Evolutionary conservation across 2,329 filamentous ascomycete genomes (phyloP).

Genomic region (Dactylellina sp.): DNA sequence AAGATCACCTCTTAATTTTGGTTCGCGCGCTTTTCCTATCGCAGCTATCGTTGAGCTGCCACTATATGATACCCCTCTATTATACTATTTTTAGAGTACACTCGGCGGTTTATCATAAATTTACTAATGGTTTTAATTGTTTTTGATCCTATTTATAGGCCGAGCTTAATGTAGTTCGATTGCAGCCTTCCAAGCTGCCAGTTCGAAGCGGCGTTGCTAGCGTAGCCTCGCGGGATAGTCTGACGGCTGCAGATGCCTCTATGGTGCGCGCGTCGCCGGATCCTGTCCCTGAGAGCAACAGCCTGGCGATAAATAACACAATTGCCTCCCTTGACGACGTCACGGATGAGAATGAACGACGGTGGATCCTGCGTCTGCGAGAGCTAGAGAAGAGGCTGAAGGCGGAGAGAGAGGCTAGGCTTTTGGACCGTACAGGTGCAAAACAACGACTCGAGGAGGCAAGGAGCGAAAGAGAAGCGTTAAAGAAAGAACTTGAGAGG

Average conservation of each 20-base stretch:
- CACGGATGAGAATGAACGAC: slow-evolving; percentile 70
- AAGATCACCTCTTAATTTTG: slow-evolving; percentile 62
- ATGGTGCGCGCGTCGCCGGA: slow-evolving; percentile 61
- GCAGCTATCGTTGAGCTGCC: slow-evolving; percentile 19
- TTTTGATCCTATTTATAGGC: slow-evolving; percentile 33
- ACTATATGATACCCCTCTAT: neutral
- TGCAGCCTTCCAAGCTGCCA: slow-evolving; percentile 53
- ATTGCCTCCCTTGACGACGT: slow-evolving; percentile 60
- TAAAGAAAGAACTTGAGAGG: slow-evolving; percentile 74
- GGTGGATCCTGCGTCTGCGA: slow-evolving; percentile 85
- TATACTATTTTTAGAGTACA: slow-evolving; percentile 20
- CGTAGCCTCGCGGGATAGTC: slow-evolving; percentile 40
- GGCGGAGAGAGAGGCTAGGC: slow-evolving; percentile 84
- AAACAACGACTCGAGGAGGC: slow-evolving; percentile 81
- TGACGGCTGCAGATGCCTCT: slow-evolving; percentile 35
- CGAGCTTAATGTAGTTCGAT: slow-evolving; percentile 52
- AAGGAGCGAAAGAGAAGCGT: slow-evolving; percentile 77
- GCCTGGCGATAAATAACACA: slow-evolving; percentile 62
- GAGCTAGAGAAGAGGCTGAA: slow-evolving; percentile 91
- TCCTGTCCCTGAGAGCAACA: slow-evolving; percentile 59
- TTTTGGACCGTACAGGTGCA: slow-evolving; percentile 86
- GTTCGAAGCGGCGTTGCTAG: slow-evolving; percentile 40
- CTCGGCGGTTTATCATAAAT: too few relatives aligned
- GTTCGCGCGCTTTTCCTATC: slow-evolving; percentile 5
- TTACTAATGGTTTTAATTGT: slow-evolving; percentile 4